Base-by-base conservation (phyloP, 768 basidiomycete genomes). In the Pulveroboletus sp. region DNA sequence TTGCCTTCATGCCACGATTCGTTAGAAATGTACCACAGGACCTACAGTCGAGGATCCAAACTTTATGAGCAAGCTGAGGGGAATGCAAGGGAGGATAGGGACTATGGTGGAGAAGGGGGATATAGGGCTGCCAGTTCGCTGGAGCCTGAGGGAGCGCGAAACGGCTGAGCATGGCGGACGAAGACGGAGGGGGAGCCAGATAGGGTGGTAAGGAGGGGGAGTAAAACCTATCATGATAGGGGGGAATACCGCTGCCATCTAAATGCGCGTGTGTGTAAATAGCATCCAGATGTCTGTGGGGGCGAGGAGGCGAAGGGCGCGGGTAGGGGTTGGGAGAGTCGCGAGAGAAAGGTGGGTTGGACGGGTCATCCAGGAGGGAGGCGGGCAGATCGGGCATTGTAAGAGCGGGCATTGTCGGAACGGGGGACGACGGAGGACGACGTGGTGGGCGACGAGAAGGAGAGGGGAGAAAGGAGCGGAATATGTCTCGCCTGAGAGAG, bases 1-100 rank as follows among this genome's bases (percentile, higher is more conserved):
- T 66, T 58, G 81, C 87, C 77, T 87, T 86, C 89, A 92, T 92
- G 49, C 83, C 89, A 26, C 89, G 78, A 65, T 92, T 90, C 14
- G 89, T 87, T 42, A 92, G 68, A 62, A 91, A 91, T 17, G 76
- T 78, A 28, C 74, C 74, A 64, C 90, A 92, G 7, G 79, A 74
- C 56, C 76, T 81, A 69, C 90, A 93, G 64, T 87, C 83, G 46
- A 93, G 70, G 30, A 87, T 81, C 82, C 86, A 91, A 46, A 92
- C 88, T 66, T 85, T 85, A 67, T 88, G 86, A 8, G 76, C 70
- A 41, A 81, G 65, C 36, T 69, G 66, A 0, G 63, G 60, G 3
- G 60, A 57, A 35, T 71, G 72, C n/a, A 70, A 70, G 14, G 75
- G 69, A 18, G 49, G 70, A 62, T 76, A 76, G n/a, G 75, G 71